Conservation (phyloP, 805 yeast genomes). For the Yamadazyma laniorum region DNA sequence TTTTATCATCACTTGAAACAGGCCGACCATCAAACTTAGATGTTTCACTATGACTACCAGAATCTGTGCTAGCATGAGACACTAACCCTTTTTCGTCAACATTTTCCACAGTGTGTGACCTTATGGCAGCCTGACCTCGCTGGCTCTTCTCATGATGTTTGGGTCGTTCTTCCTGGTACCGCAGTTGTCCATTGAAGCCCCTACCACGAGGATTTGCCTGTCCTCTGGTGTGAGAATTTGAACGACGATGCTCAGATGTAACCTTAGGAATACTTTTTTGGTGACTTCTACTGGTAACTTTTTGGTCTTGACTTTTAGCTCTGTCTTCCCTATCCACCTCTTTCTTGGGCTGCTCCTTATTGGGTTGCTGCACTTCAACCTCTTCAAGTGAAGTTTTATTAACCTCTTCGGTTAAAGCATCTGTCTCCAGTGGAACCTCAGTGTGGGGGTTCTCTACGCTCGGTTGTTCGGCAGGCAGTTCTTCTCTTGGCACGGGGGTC, state of each 20-base stretch:
- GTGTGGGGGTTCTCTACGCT: not conserved
- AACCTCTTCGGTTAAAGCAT: not conserved
- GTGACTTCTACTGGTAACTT: not conserved
- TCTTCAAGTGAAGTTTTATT: constrained; percentile 1
- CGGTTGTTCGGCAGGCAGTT: not conserved
- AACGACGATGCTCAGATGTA: too few species aligned
- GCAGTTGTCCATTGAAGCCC: not conserved
- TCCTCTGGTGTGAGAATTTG: not conserved
- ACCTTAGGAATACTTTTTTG: not conserved
- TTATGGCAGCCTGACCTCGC: not conserved
- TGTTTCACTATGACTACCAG: not conserved
- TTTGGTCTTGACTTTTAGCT: not conserved
- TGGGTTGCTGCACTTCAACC: too few species aligned
- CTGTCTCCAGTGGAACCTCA: not conserved
- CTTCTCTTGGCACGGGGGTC: not conserved
- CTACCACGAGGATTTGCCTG: not conserved
- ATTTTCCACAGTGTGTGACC: not conserved
- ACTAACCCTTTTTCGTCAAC: not conserved
- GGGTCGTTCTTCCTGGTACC: not conserved
- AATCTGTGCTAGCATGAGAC: not conserved
- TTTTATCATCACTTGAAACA: constrained; percentile 7
- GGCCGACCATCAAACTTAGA: not conserved
- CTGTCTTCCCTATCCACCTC: not conserved
- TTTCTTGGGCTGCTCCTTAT: too few species aligned
- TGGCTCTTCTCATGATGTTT: too few species aligned